Conservation (phyloP, 2,329 filamentous ascomycete species). For the Arthroderma sp. region DNA sequence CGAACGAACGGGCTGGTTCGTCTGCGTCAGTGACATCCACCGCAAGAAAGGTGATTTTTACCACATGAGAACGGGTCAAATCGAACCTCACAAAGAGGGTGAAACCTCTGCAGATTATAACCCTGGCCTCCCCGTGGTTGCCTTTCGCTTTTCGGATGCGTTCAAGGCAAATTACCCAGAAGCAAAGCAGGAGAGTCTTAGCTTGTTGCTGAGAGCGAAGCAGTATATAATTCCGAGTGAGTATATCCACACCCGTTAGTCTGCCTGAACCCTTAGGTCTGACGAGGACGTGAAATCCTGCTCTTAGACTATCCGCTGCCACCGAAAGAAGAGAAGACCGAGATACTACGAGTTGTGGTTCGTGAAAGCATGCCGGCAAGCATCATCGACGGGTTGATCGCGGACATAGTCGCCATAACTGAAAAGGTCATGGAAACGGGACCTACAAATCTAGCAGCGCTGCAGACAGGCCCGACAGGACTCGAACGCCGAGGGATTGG, state of each 20-base stretch:
- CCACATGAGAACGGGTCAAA: slow-evolving; percentile 29
- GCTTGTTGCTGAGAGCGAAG: slow-evolving; percentile 49
- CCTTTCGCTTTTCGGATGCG: slow-evolving; percentile 49
- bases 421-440: slow-evolving; percentile 46
- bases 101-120: slow-evolving; percentile 49
- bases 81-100: slow-evolving; percentile 28
- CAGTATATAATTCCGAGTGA: slow-evolving; percentile 58
- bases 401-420: slow-evolving; percentile 48
- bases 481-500: slow-evolving; percentile 30
- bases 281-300: neutral
- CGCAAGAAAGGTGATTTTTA: slow-evolving; percentile 38
- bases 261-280: neutral
- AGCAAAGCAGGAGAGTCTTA: slow-evolving; percentile 51
- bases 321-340: slow-evolving; percentile 45
- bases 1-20: slow-evolving; percentile 54
- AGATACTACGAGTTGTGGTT: slow-evolving; percentile 55
- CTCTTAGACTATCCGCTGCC: slow-evolving; percentile 49
- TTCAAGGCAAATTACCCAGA: slow-evolving; percentile 49
- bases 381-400: slow-evolving; percentile 48
- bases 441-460: slow-evolving; percentile 37
- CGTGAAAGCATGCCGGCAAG: slow-evolving; percentile 57
- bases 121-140: slow-evolving; percentile 54
- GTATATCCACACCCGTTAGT: slow-evolving; percentile 8
- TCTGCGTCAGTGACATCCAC: slow-evolving; percentile 52
- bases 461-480: slow-evolving; percentile 27